These are phyloP conservation scores for Phytophthora foliorum DNA, from an alignment of 352 stramenopile genomes.

Conservation along the genomic window DNA sequence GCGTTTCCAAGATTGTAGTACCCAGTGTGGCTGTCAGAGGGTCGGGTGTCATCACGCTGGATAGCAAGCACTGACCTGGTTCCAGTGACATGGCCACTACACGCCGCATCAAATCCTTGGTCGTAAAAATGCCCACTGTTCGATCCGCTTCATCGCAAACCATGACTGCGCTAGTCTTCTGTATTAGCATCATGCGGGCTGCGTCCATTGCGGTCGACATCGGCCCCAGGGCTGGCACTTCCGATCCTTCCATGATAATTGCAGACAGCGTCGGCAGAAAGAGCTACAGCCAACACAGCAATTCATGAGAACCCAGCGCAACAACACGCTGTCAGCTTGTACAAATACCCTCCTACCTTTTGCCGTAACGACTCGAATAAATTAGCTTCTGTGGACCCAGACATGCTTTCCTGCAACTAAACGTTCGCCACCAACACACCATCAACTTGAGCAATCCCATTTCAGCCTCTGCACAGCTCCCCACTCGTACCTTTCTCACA, in stretches of 20 bases:
- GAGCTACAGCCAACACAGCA: slow-evolving; percentile 49
- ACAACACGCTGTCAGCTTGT: not conserved
- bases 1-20: slow-evolving; percentile 96
- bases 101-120: slow-evolving; percentile 98
- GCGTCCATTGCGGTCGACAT: slow-evolving; percentile 71
- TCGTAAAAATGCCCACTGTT: slow-evolving; percentile 97
- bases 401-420: slow-evolving; percentile 71
- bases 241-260: slow-evolving; percentile 70
- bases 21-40: slow-evolving; percentile 93
- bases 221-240: slow-evolving; percentile 66
- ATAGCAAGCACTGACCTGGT: slow-evolving; percentile 84
- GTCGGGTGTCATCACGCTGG: slow-evolving; percentile 95
- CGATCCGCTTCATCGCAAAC: slow-evolving; percentile 90
- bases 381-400: slow-evolving; percentile 58
- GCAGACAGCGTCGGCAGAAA: slow-evolving; percentile 87
- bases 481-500: slow-evolving; percentile 73
- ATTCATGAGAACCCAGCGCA: not conserved
- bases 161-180: slow-evolving; percentile 83
- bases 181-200: slow-evolving; percentile 83
- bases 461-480: not conserved
- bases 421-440: slow-evolving; percentile 8
- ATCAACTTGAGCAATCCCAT: not conserved
- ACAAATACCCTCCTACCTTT: slow-evolving; percentile 54
- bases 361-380: slow-evolving; percentile 86
- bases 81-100: slow-evolving; percentile 93